These are phyloP conservation scores for Achlya hypogyna DNA, from an alignment of 352 stramenopile species.

Conservation along the genomic window DNA sequence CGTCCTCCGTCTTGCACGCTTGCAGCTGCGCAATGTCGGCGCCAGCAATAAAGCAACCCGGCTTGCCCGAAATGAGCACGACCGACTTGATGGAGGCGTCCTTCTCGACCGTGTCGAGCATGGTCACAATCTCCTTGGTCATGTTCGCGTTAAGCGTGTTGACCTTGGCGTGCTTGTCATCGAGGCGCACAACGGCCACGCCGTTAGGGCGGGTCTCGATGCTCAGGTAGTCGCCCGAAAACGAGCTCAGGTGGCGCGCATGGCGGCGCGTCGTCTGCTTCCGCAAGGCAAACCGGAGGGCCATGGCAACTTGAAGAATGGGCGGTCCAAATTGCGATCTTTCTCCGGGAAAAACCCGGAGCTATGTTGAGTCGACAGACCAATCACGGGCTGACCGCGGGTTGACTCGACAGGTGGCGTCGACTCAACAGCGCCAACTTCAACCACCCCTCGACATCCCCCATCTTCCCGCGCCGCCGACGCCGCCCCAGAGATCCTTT, in stretches of 20 bases:
- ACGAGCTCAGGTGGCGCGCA: constrained; percentile 14
- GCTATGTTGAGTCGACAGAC: neutral
- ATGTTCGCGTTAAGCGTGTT: constrained; percentile 92
- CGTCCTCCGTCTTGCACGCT: constrained; percentile 74
- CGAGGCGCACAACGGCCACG: constrained; percentile 88
- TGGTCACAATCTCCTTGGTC: constrained; percentile 73
- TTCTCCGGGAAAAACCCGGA: neutral
- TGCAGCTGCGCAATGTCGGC: constrained; percentile 96
- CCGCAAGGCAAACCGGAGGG: constrained; percentile 2
- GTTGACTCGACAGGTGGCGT: neutral
- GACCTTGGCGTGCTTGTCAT: constrained; percentile 86
- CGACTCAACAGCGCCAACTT: neutral
- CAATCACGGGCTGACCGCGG: neutral
- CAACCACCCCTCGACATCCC: neutral
- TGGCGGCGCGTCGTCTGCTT: neutral
- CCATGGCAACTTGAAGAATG: neutral
- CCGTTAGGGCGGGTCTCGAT: constrained; percentile 80
- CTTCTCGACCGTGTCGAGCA: constrained; percentile 85
- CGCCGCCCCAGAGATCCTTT: no score
- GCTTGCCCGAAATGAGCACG: constrained; percentile 96
- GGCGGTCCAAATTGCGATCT: neutral
- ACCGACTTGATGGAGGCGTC: constrained; percentile 92
- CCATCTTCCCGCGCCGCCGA: no score
- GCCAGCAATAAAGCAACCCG: constrained; percentile 96
- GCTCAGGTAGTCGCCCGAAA: constrained; percentile 72